Conservation (phyloP, 2,329 filamentous ascomycete genomes). For the Rhytidhysteron rufulum region DNA sequence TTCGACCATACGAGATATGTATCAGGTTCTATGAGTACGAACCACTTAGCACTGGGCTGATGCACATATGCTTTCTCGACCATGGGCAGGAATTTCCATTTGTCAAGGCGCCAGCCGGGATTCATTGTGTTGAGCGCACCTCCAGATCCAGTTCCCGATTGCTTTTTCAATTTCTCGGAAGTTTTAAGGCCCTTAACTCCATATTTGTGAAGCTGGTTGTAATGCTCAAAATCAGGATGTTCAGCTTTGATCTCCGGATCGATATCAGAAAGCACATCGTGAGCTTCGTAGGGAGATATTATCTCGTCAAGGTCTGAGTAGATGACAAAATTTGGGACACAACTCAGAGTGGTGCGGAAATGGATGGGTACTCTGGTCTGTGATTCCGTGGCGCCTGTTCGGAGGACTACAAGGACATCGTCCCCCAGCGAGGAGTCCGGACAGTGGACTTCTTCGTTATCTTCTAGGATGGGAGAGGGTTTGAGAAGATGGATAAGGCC, state of each 20-base stretch:
- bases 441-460: slow-evolving; percentile 16
- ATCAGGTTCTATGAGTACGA: slow-evolving; percentile 36
- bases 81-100: slow-evolving; percentile 58
- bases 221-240: slow-evolving; percentile 51
- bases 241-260: slow-evolving; percentile 31
- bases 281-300: slow-evolving; percentile 48
- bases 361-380: slow-evolving; percentile 56
- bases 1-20: slow-evolving; percentile 36
- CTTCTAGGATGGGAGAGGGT: too few relatives aligned
- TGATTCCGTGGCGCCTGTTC: slow-evolving; percentile 58
- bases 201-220: slow-evolving; percentile 45
- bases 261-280: slow-evolving; percentile 45
- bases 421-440: slow-evolving; percentile 36
- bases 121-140: slow-evolving; percentile 33
- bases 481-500: too few relatives aligned
- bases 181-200: slow-evolving; percentile 42
- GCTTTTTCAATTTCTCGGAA: slow-evolving; percentile 24
- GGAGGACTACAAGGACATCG: slow-evolving; percentile 56
- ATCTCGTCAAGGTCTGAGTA: slow-evolving; percentile 58
- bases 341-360: slow-evolving; percentile 54
- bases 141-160: slow-evolving; percentile 30
- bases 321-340: slow-evolving; percentile 53
- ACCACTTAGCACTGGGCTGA: slow-evolving; percentile 35
- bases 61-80: slow-evolving; percentile 45
- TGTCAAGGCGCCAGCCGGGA: slow-evolving; percentile 52